Evolutionary conservation across 2,329 filamentous ascomycete genomes (phyloP).

Genomic region (Orbilia oligospora): DNA sequence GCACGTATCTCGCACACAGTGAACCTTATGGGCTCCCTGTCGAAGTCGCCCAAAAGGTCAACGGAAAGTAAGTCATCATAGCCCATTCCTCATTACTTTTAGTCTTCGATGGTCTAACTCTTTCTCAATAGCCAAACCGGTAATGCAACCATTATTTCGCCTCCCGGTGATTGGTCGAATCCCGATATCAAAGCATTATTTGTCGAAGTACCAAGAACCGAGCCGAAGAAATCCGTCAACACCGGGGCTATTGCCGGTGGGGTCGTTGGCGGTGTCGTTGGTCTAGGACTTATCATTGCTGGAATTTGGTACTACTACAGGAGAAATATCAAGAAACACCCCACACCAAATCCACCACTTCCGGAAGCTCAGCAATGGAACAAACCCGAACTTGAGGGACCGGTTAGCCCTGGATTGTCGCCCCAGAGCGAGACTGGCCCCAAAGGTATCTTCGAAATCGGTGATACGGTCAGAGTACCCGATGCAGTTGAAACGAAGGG

Average conservation of each 20-base stretch:
- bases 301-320: constrained; percentile 35
- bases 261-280: constrained; percentile 39
- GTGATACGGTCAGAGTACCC: background rate
- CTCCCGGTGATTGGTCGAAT: constrained; percentile 39
- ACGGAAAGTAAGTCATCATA: constrained; percentile 42
- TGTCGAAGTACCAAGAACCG: background rate
- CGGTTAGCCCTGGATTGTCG: constrained; percentile 1
- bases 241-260: constrained; percentile 47
- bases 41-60: constrained; percentile 51
- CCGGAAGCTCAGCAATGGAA: constrained; percentile 49
- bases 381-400: constrained; percentile 57
- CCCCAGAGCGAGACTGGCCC: constrained; percentile 16
- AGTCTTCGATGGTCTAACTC: background rate
- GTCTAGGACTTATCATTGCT: constrained; percentile 28
- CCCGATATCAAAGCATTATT: constrained; percentile 39
- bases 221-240: constrained; percentile 16
- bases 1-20: constrained; percentile 31
- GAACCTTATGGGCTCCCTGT: constrained; percentile 41
- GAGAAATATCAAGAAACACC: constrained; percentile 39
- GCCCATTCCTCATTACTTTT: background rate
- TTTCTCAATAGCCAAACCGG: constrained; percentile 25
- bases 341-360: constrained; percentile 39
- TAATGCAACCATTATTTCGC: constrained; percentile 17
- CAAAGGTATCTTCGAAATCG: constrained; percentile 39
- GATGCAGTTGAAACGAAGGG: constrained; percentile 39